Evolutionary conservation across 2,329 filamentous ascomycete species (phyloP), one percentile per base, ranked within the genome.

Genomic region (Diaporthe ilicicola): DNA sequence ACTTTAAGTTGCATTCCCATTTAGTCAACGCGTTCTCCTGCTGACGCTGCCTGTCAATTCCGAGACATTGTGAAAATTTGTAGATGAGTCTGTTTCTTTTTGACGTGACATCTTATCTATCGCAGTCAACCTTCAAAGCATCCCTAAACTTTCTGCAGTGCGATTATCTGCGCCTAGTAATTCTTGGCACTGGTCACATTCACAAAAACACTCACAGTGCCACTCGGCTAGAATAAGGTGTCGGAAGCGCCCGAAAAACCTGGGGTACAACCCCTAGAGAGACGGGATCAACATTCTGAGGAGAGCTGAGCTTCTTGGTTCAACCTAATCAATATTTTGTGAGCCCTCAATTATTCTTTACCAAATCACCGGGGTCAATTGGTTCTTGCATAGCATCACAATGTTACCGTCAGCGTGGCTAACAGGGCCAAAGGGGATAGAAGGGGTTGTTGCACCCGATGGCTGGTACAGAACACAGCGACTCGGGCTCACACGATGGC

Each of bases 401-500:
- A 9, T 29, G 19, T 6, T 2, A 13, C 17, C 19, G 4, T 6
- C 29, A 62, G 15, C 7, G 70, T 72, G 61, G 24, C 70, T 72
- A 42, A 72, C 46, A 19, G 13, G 17, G 6, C 8, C 13, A 65
- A 27, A 48, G 8, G 29, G 6, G 13, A 34, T 4, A 9, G 3
- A 1, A 39, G 34, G 42, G 27, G n/a, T 32, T 56, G 32, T 37
- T 22, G 29, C n/a, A 67, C 48, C 46, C 68, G 15, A 72, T 72
- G 71, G 71, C 71, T 27, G 55, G 37, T 32, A 46, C 48, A 50
- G 22, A 72, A 22, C 48, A 37, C 15, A 29, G 64, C 32, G 37
- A 72, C 42, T n/a, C 44, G 9, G 54, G 46, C 59, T 64, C 59
- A 6, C 19, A 70, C 17, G 27, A 65, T 46, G 44, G 22, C 15